A percentile compares a stretch with the other conserved stretches of the same genome.
These are phyloP conservation scores for Ascocoryne sarcoides DNA, from an alignment of 2,329 filamentous ascomycete genomes.

Conservation along the genomic window DNA sequence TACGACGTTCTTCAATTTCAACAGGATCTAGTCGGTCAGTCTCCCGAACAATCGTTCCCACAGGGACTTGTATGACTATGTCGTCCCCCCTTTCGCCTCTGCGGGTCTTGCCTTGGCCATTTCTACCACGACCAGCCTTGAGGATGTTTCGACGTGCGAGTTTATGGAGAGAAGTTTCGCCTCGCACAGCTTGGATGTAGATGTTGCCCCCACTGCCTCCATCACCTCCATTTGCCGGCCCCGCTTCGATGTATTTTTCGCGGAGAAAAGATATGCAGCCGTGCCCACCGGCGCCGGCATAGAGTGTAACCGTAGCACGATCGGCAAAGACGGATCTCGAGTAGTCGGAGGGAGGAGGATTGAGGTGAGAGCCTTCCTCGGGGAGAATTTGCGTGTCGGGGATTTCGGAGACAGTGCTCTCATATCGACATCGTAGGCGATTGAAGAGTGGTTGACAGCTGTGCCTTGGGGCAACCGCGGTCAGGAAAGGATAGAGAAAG, in stretches of 20 bases:
- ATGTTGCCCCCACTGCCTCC: slow-evolving; percentile 86
- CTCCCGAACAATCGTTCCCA: slow-evolving; percentile 85
- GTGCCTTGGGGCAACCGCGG: slow-evolving; percentile 10
- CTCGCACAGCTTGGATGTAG: slow-evolving; percentile 87
- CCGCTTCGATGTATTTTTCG: slow-evolving; percentile 81
- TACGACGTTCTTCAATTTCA: slow-evolving; percentile 52
- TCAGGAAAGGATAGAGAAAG: slow-evolving; percentile 28
- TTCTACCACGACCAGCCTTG: slow-evolving; percentile 66
- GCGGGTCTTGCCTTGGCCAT: slow-evolving; percentile 65
- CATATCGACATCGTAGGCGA: slow-evolving; percentile 10
- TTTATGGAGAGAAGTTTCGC: slow-evolving; percentile 90
- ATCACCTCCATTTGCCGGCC: slow-evolving; percentile 89
- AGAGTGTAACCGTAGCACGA: slow-evolving; percentile 67
- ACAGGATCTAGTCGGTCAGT: slow-evolving; percentile 69
- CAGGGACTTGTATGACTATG: slow-evolving; percentile 78
- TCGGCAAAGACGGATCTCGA: slow-evolving; percentile 77
- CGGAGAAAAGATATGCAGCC: slow-evolving; percentile 92
- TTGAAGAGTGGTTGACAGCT: slow-evolving; percentile 10
- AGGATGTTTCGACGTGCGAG: slow-evolving; percentile 68
- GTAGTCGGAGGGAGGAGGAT: slow-evolving; percentile 80
- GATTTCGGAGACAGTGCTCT: slow-evolving; percentile 12
- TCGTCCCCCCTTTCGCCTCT: slow-evolving; percentile 79
- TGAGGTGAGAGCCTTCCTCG: slow-evolving; percentile 47
- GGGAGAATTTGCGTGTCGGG: slow-evolving; percentile 7
- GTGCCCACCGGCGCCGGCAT: slow-evolving; percentile 75